Base-by-base conservation (phyloP, 495 filamentous ascomycete species). In the Lindgomyces ingoldianus region DNA sequence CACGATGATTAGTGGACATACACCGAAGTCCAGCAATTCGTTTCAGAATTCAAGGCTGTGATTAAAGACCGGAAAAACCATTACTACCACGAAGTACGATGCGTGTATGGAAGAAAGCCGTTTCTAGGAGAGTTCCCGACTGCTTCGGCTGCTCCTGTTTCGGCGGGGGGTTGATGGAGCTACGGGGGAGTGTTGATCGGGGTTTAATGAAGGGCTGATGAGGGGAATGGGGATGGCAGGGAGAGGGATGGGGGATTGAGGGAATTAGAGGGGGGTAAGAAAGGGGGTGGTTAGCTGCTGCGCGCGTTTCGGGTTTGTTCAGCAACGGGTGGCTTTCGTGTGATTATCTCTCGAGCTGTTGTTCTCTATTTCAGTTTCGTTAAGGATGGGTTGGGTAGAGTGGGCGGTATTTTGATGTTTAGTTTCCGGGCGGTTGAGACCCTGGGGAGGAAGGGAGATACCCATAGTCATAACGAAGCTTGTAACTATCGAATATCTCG, bases 1-100 rank as follows among this genome's bases (percentile, higher is more conserved):
- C n/a, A n/a, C n/a, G n/a, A n/a, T n/a, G n/a, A n/a, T n/a, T n/a
- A 72, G 70, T 74, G 69, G 69, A 42, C 47, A 2, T 67, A 65
- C 42, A 44, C 30, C 16, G 56, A 70, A 26, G 70, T 74, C 29
- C 65, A 63, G 45, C 25, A 0, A 14, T 70, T 65, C 29, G 62
- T 72, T 29, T 45, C 50, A 2, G 36, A 62, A 10, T 44, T 70
- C 25, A 55, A 60, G 19, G 39, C 12, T 16, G 56, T 60, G 18
- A 49, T 74, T 18, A 57, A 54, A 18, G 57, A 68, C 56, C 57
- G 70, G 12, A 64, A 55, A 21, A 62, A 68, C 39, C 72, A 72
- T 48, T 64, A 53, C 59, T 74, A 67, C 24, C 62, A 72, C 19
- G 51, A 64, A 25, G 62, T 72, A 39, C 45, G 55, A 29, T 44